Percentiles rank a stretch among this genome's conserved stretches.
Conservation (phyloP, 441 rosid species). For the Erysimum cheiri region DNA sequence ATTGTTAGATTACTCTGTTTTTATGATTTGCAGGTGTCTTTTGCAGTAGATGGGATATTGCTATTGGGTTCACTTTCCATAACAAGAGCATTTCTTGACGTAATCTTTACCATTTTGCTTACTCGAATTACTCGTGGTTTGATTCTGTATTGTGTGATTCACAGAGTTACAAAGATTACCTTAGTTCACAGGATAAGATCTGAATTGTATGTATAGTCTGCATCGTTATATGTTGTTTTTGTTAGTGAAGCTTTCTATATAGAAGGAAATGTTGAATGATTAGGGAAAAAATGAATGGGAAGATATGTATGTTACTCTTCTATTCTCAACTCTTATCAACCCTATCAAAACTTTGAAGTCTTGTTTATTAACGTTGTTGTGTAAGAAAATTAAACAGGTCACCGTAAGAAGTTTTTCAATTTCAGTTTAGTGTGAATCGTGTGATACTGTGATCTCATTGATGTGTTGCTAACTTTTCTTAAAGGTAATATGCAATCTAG, state of each 20-base stretch:
- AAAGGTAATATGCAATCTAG: slow-evolving; percentile 76
- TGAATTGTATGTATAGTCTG: neutral
- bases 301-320: no score
- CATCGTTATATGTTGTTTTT: neutral
- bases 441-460: no score
- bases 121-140: neutral
- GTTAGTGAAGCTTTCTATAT: no score
- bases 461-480: neutral
- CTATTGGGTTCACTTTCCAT: slow-evolving; percentile 69
- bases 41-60: slow-evolving; percentile 83
- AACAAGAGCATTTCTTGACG: slow-evolving; percentile 77
- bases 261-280: no score
- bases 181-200: neutral
- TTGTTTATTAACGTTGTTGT: neutral
- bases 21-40: slow-evolving; percentile 56
- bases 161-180: neutral
- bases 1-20: neutral
- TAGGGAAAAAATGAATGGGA: no score
- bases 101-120: slow-evolving; percentile 35
- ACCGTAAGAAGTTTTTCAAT: neutral
- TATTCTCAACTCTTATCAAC: neutral
- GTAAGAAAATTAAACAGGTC: neutral
- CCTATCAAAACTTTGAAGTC: no score
- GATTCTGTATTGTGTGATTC: neutral
- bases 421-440: slow-evolving; percentile 5